phyloP scores from a whole-genome alignment of 2,329 filamentous ascomycete species.

The Claviceps capensis region DNA sequence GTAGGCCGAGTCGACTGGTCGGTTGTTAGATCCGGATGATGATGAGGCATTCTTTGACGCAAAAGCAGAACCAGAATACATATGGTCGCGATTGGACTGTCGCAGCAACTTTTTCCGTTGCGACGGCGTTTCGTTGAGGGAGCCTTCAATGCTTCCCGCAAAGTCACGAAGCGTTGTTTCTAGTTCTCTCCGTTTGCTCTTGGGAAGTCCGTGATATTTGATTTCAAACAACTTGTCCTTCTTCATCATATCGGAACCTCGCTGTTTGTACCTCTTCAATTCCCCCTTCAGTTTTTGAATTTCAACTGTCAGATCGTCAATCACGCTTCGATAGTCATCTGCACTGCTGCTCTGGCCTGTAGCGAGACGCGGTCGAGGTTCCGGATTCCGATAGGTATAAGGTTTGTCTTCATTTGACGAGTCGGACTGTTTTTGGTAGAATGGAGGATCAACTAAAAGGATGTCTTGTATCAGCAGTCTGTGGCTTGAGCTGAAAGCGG shows the following conservation, averaged over 20 bases:
- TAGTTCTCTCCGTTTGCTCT: constrained; percentile 61
- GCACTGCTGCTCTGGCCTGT: constrained; percentile 43
- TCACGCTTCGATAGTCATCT: constrained; percentile 68
- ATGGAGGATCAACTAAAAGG: constrained; percentile 36
- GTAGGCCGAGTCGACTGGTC: constrained; percentile 48
- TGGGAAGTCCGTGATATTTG: constrained; percentile 59
- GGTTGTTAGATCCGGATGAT: constrained; percentile 37
- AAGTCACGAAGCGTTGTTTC: constrained; percentile 62
- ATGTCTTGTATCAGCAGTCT: background rate
- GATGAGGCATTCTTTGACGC: constrained; percentile 38
- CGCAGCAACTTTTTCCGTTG: constrained; percentile 25
- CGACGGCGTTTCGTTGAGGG: constrained; percentile 27
- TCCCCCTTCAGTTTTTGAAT: constrained; percentile 67
- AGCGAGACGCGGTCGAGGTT: constrained; percentile 16
- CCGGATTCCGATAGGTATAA: constrained; percentile 12
- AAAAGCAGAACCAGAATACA: constrained; percentile 28
- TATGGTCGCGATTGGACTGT: constrained; percentile 23
- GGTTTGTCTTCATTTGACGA: constrained; percentile 34
- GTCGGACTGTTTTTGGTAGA: constrained; percentile 39
- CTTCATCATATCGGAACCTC: constrained; percentile 50
- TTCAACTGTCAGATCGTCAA: constrained; percentile 75
- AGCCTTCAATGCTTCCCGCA: constrained; percentile 45
- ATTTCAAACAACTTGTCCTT: constrained; percentile 76
- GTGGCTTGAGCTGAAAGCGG: background rate
- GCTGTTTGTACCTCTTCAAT: constrained; percentile 55